Evolutionary conservation across 164 flowering plant species (phyloP).

Genomic region (Paratinospora sagittata): DNA sequence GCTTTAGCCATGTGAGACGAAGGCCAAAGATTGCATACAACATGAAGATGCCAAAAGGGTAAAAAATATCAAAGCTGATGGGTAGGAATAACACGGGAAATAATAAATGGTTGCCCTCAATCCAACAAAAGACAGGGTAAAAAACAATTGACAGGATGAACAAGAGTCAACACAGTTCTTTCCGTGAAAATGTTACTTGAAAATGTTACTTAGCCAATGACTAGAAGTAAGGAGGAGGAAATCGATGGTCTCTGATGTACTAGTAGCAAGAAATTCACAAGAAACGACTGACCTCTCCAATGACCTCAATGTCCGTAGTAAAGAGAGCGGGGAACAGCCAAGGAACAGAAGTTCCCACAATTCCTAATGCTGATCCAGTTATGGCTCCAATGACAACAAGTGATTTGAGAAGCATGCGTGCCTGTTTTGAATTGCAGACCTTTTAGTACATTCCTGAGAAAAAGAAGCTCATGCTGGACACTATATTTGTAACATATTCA

Average conservation of each 20-base stretch:
- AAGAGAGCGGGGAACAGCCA: conserved; percentile 72
- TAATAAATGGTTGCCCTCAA: no score
- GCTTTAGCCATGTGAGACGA: no score
- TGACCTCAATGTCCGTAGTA: conserved; percentile 53
- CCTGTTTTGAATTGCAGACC: conserved; percentile 40
- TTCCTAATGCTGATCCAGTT: conserved; percentile 54
- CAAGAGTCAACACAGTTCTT: no score
- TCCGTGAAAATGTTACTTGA: no score
- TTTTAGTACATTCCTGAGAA: conserved; percentile 11
- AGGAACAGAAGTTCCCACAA: conserved; percentile 61
- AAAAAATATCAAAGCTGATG: no score
- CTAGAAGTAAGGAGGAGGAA: neutral
- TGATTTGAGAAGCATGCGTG: conserved; percentile 66
- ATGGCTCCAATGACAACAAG: conserved; percentile 73
- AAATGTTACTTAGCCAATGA: neutral
- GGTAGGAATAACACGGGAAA: no score
- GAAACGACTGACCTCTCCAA: conserved; percentile 55
- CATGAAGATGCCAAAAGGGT: no score
- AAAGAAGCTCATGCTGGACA: neutral
- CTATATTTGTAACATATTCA: neutral
- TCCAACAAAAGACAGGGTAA: no score
- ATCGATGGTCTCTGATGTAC: no score
- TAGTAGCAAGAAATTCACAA: neutral
- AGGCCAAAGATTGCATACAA: no score
- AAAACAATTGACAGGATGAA: no score